Conservation (phyloP, 2,329 filamentous ascomycete species). For the Fusarium sp. region DNA sequence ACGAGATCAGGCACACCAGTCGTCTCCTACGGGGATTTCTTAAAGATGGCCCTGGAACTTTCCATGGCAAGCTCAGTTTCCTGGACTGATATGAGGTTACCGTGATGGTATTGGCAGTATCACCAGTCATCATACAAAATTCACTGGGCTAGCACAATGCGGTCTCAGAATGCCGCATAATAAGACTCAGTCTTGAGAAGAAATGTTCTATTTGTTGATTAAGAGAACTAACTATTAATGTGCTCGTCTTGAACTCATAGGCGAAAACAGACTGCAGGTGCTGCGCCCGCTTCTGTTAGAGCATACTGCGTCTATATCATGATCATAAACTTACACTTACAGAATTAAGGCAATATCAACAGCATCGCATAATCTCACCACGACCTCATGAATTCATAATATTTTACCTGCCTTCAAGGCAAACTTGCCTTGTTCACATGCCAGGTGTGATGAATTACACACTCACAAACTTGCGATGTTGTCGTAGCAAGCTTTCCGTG, state of each 20-base stretch:
- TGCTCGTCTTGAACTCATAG: background rate
- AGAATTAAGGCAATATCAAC: background rate
- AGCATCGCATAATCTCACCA: background rate
- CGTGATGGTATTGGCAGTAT: background rate
- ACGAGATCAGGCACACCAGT: too few species aligned
- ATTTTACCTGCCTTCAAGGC: background rate
- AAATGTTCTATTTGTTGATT: background rate
- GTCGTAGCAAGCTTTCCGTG: conserved; percentile 30
- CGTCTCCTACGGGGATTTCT: background rate
- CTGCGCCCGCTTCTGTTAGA: background rate
- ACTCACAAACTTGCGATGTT: background rate
- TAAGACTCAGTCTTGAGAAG: background rate
- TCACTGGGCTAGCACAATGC: background rate
- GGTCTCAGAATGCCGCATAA: background rate
- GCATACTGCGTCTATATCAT: too few species aligned
- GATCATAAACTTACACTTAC: background rate
- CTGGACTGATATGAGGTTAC: background rate
- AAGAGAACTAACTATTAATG: background rate
- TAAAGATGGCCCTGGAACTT: background rate
- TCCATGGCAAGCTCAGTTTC: background rate
- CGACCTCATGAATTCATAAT: background rate
- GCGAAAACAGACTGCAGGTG: background rate
- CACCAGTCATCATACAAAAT: background rate
- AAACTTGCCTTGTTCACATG: background rate
- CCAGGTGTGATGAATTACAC: background rate